A percentile compares a stretch with the other conserved stretches of the same genome.
These are phyloP conservation scores for Trametes cinnabarina DNA, from an alignment of 768 basidiomycete genomes.

Conservation along the genomic window DNA sequence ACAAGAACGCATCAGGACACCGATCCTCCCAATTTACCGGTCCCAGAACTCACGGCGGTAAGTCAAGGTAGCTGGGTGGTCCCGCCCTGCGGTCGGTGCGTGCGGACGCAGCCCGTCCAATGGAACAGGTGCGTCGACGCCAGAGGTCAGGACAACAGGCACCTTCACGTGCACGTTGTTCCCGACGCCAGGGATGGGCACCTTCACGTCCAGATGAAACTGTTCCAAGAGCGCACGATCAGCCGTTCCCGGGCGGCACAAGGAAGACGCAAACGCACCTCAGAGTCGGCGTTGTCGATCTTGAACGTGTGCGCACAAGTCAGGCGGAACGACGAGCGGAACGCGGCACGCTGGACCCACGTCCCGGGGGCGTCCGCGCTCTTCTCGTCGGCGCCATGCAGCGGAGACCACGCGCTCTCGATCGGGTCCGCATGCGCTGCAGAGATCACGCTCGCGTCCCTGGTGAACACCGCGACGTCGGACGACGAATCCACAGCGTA, in stretches of 20 bases:
- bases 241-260: neutral
- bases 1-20: neutral
- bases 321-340: conserved; percentile 12
- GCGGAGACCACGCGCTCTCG: neutral
- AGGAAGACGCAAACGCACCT: neutral
- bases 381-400: neutral
- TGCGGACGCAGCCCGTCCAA: neutral
- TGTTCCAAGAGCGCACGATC: neutral
- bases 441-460: neutral
- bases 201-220: conserved; percentile 10
- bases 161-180: conserved; percentile 11
- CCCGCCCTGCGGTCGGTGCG: neutral
- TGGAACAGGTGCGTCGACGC: neutral
- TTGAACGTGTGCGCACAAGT: conserved; percentile 15
- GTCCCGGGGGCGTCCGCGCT: conserved; percentile 1
- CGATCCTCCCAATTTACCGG: neutral
- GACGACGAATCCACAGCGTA: neutral
- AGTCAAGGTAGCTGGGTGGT: neutral
- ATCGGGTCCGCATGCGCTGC: neutral
- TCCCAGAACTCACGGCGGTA: neutral
- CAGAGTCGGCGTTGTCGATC: neutral
- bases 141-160: conserved; percentile 10
- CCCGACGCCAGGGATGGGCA: conserved; percentile 17
- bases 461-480: neutral
- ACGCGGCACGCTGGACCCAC: conserved; percentile 18